These are phyloP conservation scores for Alternaria dauci DNA, from an alignment of 2,329 filamentous ascomycete genomes.

Conservation along the genomic window DNA sequence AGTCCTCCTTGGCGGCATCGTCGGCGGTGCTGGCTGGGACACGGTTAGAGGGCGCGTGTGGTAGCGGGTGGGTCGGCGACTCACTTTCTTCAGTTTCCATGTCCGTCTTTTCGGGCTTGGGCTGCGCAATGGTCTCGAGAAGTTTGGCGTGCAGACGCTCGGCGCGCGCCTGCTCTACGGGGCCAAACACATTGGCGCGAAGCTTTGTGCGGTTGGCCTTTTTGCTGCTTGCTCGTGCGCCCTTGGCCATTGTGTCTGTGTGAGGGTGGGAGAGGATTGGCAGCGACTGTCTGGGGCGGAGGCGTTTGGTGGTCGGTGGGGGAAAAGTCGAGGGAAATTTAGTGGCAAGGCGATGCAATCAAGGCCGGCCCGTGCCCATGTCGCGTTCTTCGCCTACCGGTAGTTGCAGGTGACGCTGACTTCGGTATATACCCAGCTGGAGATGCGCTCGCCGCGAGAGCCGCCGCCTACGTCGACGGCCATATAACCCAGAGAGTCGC, in stretches of 20 bases:
- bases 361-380: constrained; percentile 25
- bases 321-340: constrained; percentile 28
- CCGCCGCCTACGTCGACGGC: constrained; percentile 33
- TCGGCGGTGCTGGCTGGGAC: constrained; percentile 20
- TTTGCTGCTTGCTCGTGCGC: constrained; percentile 76
- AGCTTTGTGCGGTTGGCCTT: constrained; percentile 86
- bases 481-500: constrained; percentile 9
- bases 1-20: constrained; percentile 34
- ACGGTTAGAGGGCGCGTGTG: constrained; percentile 6
- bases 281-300: constrained; percentile 13
- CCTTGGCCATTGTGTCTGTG: constrained; percentile 78
- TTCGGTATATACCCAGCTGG: constrained; percentile 27
- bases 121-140: constrained; percentile 78
- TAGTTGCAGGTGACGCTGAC: constrained; percentile 28
- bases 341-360: constrained; percentile 29
- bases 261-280: not conserved
- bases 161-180: constrained; percentile 78
- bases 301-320: constrained; percentile 12
- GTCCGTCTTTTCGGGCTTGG: constrained; percentile 66
- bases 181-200: constrained; percentile 83
- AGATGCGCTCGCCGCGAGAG: constrained; percentile 35
- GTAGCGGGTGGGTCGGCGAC: not conserved
- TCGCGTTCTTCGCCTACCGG: constrained; percentile 27
- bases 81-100: constrained; percentile 57
- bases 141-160: constrained; percentile 88